A percentile compares a stretch with the other conserved stretches of the same genome.
phyloP scores from a whole-genome alignment of 805 yeast species.

The Sporopachydermia lactativora region DNA sequence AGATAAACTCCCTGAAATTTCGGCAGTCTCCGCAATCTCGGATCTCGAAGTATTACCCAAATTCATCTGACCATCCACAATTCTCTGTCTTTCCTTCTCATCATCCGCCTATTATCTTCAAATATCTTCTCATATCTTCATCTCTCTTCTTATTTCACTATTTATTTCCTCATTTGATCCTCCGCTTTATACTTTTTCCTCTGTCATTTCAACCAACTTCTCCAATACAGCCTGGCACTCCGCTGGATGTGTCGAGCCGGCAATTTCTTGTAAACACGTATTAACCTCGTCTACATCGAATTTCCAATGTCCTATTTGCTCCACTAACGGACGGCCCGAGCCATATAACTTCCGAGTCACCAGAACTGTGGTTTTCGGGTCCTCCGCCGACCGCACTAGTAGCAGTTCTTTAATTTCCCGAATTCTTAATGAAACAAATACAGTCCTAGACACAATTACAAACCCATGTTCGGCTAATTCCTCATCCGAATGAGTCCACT shows the following conservation, averaged over 20 bases:
- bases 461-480: neutral
- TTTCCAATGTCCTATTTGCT: neutral
- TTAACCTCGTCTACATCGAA: neutral
- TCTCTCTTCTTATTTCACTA: no score
- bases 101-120: no score
- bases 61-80: no score
- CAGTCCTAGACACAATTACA: neutral
- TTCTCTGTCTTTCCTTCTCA: no score
- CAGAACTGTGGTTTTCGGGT: neutral
- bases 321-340: neutral
- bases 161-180: neutral
- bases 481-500: neutral
- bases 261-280: neutral
- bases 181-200: neutral
- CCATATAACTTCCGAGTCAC: neutral
- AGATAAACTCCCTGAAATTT: no score
- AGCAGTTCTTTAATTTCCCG: slow-evolving; percentile 3
- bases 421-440: neutral
- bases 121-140: no score
- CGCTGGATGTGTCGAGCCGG: neutral
- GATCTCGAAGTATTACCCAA: no score
- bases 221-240: neutral
- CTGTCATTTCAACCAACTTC: neutral
- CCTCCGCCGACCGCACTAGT: neutral
- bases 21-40: no score